Percentiles rank a stretch among this genome's conserved stretches.
phyloP scores from a whole-genome alignment of 1,284 basidiomycete species.

The Ceratobasidium sp. region DNA sequence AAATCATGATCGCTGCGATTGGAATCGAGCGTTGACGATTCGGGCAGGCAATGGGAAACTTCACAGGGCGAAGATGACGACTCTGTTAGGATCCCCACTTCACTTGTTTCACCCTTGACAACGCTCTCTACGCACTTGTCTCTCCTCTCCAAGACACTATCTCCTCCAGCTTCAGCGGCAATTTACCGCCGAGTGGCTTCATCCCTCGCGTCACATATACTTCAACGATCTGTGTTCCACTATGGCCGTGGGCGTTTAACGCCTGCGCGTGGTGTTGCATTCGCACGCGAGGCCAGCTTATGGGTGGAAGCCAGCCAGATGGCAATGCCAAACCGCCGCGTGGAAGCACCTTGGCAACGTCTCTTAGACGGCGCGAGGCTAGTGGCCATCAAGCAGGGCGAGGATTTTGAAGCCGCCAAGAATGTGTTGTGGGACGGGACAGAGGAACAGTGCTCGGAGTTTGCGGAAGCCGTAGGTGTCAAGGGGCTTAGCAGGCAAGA shows the following conservation, averaged over 20 bases:
- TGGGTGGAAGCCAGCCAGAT: constrained; percentile 75
- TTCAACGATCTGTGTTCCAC: constrained; percentile 81
- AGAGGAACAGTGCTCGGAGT: constrained; percentile 46
- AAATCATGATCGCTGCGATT: neutral
- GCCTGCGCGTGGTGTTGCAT: constrained; percentile 60
- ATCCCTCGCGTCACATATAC: constrained; percentile 72
- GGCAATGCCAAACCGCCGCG: constrained; percentile 60
- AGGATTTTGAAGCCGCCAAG: constrained; percentile 46
- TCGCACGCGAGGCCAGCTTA: constrained; percentile 72
- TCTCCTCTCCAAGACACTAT: constrained; percentile 66
- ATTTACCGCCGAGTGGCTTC: constrained; percentile 75
- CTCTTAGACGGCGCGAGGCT: constrained; percentile 72
- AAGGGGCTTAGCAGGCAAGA: constrained; percentile 38
- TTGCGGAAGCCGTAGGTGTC: constrained; percentile 46
- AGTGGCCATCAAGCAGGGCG: constrained; percentile 59
- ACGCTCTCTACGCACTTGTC: constrained; percentile 74
- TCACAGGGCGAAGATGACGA: constrained; percentile 45
- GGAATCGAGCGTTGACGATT: neutral
- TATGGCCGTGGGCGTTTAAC: constrained; percentile 69
- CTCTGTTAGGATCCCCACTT: constrained; percentile 65
- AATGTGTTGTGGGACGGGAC: constrained; percentile 48
- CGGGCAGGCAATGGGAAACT: constrained; percentile 53
- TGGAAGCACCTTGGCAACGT: constrained; percentile 74
- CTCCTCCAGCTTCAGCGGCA: constrained; percentile 60
- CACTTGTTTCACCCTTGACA: constrained; percentile 72